phyloP scores from a whole-genome alignment of 140 eudicot species.

The Bidens hawaiensis region DNA sequence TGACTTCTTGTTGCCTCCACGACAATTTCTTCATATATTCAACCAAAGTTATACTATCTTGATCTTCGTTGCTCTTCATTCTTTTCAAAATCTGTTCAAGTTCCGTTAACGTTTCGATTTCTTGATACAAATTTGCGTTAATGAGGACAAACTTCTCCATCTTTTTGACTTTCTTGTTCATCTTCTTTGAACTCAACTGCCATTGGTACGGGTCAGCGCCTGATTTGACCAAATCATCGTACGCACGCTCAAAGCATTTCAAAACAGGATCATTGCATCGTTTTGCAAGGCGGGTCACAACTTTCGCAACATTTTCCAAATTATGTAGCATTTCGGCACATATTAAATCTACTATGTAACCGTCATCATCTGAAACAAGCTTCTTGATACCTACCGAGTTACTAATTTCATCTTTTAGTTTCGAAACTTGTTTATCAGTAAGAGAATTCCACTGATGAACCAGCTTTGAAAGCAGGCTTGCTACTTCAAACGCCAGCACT shows the following conservation, averaged over 20 bases:
- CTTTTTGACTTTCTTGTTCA: constrained; percentile 67
- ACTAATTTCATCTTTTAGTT: constrained; percentile 54
- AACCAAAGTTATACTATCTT: constrained; percentile 44
- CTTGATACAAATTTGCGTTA: constrained; percentile 70
- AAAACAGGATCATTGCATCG: constrained; percentile 60
- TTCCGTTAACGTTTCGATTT: constrained; percentile 65
- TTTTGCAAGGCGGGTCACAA: constrained; percentile 58
- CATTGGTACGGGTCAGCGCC: constrained; percentile 63
- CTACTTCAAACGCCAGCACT: constrained; percentile 87
- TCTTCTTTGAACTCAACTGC: constrained; percentile 62
- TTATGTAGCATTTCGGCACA: constrained; percentile 64
- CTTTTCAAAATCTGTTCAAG: constrained; percentile 77
- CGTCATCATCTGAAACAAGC: constrained; percentile 67
- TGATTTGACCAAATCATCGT: constrained; percentile 36
- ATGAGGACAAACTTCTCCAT: constrained; percentile 60
- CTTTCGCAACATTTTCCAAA: constrained; percentile 47
- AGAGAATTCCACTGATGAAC: constrained; percentile 69
- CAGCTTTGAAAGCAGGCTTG: constrained; percentile 64
- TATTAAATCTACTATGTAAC: constrained; percentile 47
- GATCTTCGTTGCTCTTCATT: constrained; percentile 52
- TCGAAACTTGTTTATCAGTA: constrained; percentile 57
- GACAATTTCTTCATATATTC: constrained; percentile 60
- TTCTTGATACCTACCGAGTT: constrained; percentile 61
- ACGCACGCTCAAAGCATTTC: constrained; percentile 60
- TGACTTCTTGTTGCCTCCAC: constrained; percentile 70